A percentile compares a stretch with the other conserved stretches of the same genome.
Conservation (phyloP, 148 eudicot species). For the Heliosperma pusillum region DNA sequence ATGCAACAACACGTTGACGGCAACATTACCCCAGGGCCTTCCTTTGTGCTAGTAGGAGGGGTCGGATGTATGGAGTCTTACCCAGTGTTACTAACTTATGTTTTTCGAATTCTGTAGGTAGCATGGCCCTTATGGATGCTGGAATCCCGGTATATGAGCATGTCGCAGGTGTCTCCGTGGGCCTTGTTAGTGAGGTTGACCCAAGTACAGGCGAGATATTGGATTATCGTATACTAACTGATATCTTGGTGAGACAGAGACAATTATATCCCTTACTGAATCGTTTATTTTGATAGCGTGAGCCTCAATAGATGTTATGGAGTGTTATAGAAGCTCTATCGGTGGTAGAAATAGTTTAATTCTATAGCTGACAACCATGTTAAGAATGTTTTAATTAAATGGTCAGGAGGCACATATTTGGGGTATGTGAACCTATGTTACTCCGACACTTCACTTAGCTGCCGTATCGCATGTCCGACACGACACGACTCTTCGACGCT, state of each 20-base stretch:
- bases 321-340: neutral
- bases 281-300: neutral
- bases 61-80: too few species aligned
- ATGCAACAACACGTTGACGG: neutral
- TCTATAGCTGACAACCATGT: neutral
- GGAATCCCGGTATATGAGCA: conserved; percentile 84
- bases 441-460: too few species aligned
- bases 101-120: conserved; percentile 42
- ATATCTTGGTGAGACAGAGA: conserved; percentile 67
- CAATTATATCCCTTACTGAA: conserved; percentile 1
- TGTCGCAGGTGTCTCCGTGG: conserved; percentile 94
- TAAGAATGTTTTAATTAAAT: neutral
- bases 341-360: neutral
- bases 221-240: conserved; percentile 84
- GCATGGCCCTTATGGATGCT: conserved; percentile 98
- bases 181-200: conserved; percentile 82
- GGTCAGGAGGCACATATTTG: neutral
- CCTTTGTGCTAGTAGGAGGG: too few species aligned
- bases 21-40: too few species aligned
- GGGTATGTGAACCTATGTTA: neutral
- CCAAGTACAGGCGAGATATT: conserved; percentile 61
- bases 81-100: too few species aligned
- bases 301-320: neutral
- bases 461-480: too few species aligned
- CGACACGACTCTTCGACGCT: too few species aligned